Base-by-base conservation (phyloP, 2,329 filamentous ascomycete genomes). In the Alternaria atra region DNA sequence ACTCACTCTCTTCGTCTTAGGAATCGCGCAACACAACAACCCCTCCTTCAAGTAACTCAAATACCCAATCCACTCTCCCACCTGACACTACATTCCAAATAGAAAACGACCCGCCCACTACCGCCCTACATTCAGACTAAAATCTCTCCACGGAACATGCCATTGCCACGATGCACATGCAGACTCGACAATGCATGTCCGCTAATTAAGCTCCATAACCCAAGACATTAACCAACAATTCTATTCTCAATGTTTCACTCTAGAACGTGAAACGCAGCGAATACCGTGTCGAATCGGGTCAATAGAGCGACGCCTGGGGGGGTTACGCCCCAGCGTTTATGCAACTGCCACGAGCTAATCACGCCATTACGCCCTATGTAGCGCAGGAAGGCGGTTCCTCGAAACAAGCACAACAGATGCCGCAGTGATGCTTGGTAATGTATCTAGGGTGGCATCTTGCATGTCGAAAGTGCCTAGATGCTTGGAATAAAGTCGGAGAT, bases 321-420 rank as follows among this genome's bases (percentile, higher is more conserved):
- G 30, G 30, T 20, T 50, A 50, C 46, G 46, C 30, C 46, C 46
- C 30, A 50, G 30, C 46, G 46, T 25, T 23, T 50, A 50, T 35
- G 32, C 32, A 50, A 30, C 32, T 30, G 13, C 32, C 20, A 50
- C 13, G 46, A 35, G 32, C 46, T 37, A 37, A n/a, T 30, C 37
- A 35, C 46, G 46, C 30, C 46, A 42, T 25, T 42, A 42, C 39
- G 20, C 39, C 39, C 12, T 4, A 17, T 15, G 39, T 23, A 40
- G 17, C 17, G 37, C 12, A 17, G 17, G 37, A 20, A 20, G 17
- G 17, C 34, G 37, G n/a, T 40, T 12, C 17, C 20, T 20, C 20
- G 20, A 20, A 20, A 20, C 20, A 20, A 20, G 20, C 20, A 20
- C 2, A 20, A 20, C 20, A 2, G 2, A 20, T 2, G 0, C 15